Percentiles rank a stretch among this genome's conserved stretches.
phyloP scores from a whole-genome alignment of 192 early-diverging fungal genomes.

The Mortierella claussenii region DNA sequence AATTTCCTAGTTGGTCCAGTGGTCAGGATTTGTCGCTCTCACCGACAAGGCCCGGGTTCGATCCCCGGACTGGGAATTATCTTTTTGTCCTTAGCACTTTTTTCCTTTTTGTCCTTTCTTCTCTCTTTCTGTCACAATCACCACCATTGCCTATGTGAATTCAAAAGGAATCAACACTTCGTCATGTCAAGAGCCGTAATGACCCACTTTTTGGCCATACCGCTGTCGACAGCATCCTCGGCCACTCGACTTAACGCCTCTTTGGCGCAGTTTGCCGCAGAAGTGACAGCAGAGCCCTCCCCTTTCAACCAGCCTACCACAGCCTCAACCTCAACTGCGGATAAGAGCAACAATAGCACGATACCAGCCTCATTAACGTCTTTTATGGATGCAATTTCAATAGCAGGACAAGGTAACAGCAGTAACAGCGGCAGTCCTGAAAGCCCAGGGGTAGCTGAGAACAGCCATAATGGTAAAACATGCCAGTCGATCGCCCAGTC shows the following conservation, averaged over 20 bases:
- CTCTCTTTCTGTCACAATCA: no score
- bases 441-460: no score
- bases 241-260: slow-evolving; percentile 2
- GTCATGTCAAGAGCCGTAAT: not conserved
- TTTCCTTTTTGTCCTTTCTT: no score
- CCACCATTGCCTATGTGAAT: no score
- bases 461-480: not conserved
- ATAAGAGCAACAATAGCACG: not conserved
- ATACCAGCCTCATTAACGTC: not conserved
- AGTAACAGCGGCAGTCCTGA: not conserved
- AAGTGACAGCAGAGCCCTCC: not conserved
- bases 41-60: slow-evolving; percentile 58
- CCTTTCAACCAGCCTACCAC: not conserved
- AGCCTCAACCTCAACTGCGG: not conserved
- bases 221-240: slow-evolving; percentile 2
- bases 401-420: not conserved
- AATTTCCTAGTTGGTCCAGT: slow-evolving; percentile 55
- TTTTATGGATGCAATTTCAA: not conserved
- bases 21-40: slow-evolving; percentile 57
- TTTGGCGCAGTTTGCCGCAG: slow-evolving; percentile 5
- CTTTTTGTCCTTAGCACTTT: no score
- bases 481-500: not conserved
- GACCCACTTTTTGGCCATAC: slow-evolving; percentile 17
- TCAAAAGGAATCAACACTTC: no score
- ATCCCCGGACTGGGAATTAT: slow-evolving; percentile 57